Evolutionary conservation across 2,329 filamentous ascomycete species (phyloP).

Genomic region (Zymoseptoria ardabiliae): DNA sequence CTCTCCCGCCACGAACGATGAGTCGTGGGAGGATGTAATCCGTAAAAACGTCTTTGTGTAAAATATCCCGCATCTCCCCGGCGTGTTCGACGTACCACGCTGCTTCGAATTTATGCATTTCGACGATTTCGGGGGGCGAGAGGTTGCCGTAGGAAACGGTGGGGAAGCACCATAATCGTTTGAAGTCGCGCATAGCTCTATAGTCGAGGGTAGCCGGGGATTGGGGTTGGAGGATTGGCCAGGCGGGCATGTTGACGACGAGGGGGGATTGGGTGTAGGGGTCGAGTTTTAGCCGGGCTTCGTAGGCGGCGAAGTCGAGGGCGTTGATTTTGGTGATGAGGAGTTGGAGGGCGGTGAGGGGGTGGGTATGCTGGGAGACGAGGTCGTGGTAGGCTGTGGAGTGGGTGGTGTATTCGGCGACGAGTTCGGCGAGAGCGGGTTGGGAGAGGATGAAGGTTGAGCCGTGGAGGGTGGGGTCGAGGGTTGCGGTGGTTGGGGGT

Average conservation of each 20-base stretch:
- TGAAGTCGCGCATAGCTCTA: slow-evolving; percentile 24
- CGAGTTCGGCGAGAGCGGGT: not conserved
- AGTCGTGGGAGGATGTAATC: slow-evolving; percentile 21
- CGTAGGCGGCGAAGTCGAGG: not conserved
- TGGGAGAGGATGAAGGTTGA: slow-evolving; percentile 20
- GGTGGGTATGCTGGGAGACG: not conserved
- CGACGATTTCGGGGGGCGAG: slow-evolving; percentile 15
- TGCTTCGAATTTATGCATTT: slow-evolving; percentile 25
- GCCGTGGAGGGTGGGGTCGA: not conserved
- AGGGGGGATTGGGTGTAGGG: not conserved
- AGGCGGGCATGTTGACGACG: not conserved
- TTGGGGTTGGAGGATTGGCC: slow-evolving; percentile 31
- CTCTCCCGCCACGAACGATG: slow-evolving; percentile 9
- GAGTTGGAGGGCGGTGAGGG: not conserved
- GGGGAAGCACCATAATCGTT: slow-evolving; percentile 24
- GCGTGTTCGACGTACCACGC: slow-evolving; percentile 12
- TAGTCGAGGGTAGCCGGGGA: slow-evolving; percentile 33
- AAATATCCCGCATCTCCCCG: slow-evolving; percentile 4
- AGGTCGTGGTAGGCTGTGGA: not conserved
- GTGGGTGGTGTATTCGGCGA: not conserved
- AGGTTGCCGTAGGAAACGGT: slow-evolving; percentile 23
- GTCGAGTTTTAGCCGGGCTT: not conserved
- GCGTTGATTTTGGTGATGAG: not conserved
- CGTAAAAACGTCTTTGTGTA: slow-evolving; percentile 22
- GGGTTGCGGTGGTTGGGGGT: slow-evolving; percentile 38